Evolutionary conservation across 2,329 filamentous ascomycete genomes (phyloP).

Genomic region (Colletotrichum lupini): DNA sequence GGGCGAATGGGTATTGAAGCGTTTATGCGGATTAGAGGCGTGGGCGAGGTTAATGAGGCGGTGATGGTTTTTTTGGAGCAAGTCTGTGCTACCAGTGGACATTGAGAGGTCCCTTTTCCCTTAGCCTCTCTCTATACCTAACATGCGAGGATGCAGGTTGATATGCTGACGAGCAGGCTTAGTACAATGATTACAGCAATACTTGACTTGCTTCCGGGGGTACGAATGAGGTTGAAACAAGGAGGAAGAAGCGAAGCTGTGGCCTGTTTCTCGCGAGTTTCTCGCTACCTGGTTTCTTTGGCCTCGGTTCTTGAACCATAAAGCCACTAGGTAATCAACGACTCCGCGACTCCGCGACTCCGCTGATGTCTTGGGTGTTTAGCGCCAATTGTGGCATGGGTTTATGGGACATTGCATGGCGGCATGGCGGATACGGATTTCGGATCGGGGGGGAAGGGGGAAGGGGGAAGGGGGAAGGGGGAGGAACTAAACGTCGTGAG

Average conservation of each 20-base stretch:
- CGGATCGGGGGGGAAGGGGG: background rate
- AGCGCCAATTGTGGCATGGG: conserved; percentile 2
- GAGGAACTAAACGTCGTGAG: background rate
- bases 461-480: background rate
- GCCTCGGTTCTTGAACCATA: too few species aligned
- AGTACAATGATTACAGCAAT: too few species aligned
- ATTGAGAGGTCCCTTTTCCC: background rate
- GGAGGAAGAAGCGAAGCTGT: too few species aligned
- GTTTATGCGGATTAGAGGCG: conserved; percentile 26
- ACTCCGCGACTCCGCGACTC: background rate
- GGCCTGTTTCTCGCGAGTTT: too few species aligned
- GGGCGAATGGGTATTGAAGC: background rate
- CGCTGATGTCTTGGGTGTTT: background rate
- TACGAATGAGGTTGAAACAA: too few species aligned
- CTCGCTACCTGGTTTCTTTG: too few species aligned
- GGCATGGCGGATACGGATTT: background rate
- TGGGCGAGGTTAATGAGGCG: background rate
- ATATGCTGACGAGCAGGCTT: too few species aligned
- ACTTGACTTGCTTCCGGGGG: too few species aligned
- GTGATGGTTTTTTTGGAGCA: background rate
- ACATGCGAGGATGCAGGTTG: background rate
- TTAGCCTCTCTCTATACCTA: too few species aligned
- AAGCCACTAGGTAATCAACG: too few species aligned
- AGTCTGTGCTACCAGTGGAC: background rate
- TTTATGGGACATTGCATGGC: background rate